Base-by-base conservation (phyloP, 148 eudicot genomes). In the Arbutus unedo region DNA sequence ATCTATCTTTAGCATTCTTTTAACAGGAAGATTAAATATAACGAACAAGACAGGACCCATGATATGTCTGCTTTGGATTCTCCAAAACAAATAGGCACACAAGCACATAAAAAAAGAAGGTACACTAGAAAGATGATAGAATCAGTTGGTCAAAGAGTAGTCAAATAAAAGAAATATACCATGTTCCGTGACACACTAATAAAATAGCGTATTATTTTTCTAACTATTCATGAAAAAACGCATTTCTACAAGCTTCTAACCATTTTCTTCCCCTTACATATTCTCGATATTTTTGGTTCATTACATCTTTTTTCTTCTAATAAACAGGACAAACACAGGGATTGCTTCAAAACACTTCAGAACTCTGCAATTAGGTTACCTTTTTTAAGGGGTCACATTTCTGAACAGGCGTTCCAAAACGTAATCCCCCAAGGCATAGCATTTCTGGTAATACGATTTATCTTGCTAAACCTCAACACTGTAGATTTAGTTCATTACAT, bases 11-110 rank as follows among this genome's bases (percentile, higher is more conserved):
- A 59, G 72, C 18, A 45, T 21, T 59, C 49, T 11, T n/a, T 44
- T 11, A 76, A 41, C 79, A 50, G 59, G 2, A 55, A 55, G 44
- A 77, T 16, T 18, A 77, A 47, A 72, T n/a, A 55, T 41, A 71
- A 25, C 11, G 7, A 77, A 18, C 5, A 53, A 16, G 13, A 38
- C 18, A 77, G 21, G n/a, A 16, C 38, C 21, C 49, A 44, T 38
- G 31, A 21, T 31, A 38, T 23, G 44, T 76, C 59, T 48, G 25
- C 57, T 49, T 75, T 75, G 16, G 31, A 75, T 50, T 75, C 57
- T 75, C 57, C 78, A 75, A 75, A 75, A 75, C 54, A 7, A 73
- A 50, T 50, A 8, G 54, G 78, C 68, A 31, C 41, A 21, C 68
- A 51, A 2, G 53, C 54, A 51, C 54, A 51, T 3, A n/a, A 57